Base-by-base conservation (phyloP, 2,329 filamentous ascomycete genomes). In the Colletotrichum viniferum region DNA sequence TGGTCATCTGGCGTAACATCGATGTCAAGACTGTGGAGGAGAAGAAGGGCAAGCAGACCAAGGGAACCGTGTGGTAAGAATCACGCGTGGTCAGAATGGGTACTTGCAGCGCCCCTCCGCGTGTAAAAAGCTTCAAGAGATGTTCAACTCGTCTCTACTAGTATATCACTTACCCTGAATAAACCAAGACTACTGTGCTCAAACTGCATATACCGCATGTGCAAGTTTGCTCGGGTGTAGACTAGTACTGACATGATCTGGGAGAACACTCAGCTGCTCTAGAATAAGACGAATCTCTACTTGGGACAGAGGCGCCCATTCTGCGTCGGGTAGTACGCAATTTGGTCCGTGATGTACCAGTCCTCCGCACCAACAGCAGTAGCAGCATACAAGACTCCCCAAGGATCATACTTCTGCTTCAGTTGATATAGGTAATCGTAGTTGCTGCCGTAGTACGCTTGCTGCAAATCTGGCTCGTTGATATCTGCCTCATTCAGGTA, bases 1-100 rank as follows among this genome's bases (percentile, higher is more conserved):
- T 88, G 14, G 43, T 81, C 8, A 75, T 87, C 12, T 86, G 84
- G 85, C 83, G 79, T 74, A 85, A 86, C 66, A 81, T 85, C 55
- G 86, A 86, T 62, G 81, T 87, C 10, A 85, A 82, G 79, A 83
- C 85, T 67, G 69, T 85, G 3, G 81, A 86, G 71, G 74, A 80
- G 43, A 79, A 80, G 21, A 82, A 83, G 62, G 82, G 83, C 60
- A 82, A 79, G 77, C 79, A 81, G 77, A 81, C 80, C 13, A 84
- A 81, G 78, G 84, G 85, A 34, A 85, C 81, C 24, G 79, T 85
- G 13, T 84, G 71, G 69, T 71, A 58, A 16, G 38, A 12, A 7
- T 26, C 5, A 16, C 26, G n/a, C 26, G 18, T 58, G 7, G 5
- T 28, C 4, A 18, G 5, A 4, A 28, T 8, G 3, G 5, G 38